Evolutionary conservation across 768 basidiomycete species (phyloP), one percentile per base, ranked within the genome.

Genomic region (Chlorophyllum brunneum): DNA sequence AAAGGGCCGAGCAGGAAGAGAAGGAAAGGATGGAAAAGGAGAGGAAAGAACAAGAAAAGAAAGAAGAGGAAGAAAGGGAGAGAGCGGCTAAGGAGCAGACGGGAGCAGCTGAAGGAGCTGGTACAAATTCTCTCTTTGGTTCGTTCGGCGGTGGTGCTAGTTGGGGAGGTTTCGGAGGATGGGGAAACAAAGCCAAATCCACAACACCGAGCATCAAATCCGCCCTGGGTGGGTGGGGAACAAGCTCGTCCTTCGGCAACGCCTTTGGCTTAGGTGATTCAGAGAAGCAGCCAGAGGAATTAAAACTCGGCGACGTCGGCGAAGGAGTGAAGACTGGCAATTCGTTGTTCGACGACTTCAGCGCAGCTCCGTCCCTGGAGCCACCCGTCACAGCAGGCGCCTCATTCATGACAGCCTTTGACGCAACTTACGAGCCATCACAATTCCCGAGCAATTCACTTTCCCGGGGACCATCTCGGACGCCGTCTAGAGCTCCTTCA

Each of bases 31-130:
- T 51, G 23, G 16, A 24, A 18, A 42, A 40, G 30, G 24, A 20
- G 13, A 20, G 38, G 18, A 52, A 53, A n/a, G 47, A 34, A 47
- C 23, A 37, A 30, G 37, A 56, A 31, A 20, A 42, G 24, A 47
- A 53, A 18, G 54, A 59, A 43, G 48, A 60, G 46, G 52, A 54
- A 39, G 51, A 52, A 39, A 60, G 56, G 37, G 61, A 62, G 16
- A 54, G 50, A 54, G 54, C 56, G 34, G 54, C 36, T 37, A 52
- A 57, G n/a, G 45, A 56, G 33, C 49, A 57, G 49, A 57, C 50
- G 31, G 52, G 51, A 46, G 44, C 18, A 18, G 33, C 18, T 20
- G 51, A 54, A 13, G 54, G 44, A 1, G 33, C 24, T 36, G 50
- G 40, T 9, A 54, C 52, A 47, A 61, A 59, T 31, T 53, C 51